A percentile compares a stretch with the other conserved stretches of the same genome.
phyloP scores from a whole-genome alignment of 768 basidiomycete species.

The Hemileccinum impolitum region DNA sequence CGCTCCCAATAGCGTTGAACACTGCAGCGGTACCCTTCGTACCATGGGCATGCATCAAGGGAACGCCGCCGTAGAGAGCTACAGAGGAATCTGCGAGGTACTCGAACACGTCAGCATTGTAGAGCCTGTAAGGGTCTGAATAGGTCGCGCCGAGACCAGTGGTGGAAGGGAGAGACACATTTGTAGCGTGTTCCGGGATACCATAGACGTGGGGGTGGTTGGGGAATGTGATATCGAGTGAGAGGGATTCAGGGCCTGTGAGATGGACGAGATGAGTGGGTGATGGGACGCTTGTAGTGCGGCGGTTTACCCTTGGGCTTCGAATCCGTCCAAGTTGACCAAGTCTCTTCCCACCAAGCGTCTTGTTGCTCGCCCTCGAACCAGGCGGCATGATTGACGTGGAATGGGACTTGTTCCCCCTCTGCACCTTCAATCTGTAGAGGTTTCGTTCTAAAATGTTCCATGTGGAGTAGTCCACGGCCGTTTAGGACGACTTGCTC shows the following conservation, averaged over 20 bases:
- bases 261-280: slow-evolving; percentile 5
- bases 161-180: slow-evolving; percentile 85
- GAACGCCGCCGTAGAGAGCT: slow-evolving; percentile 89
- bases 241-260: slow-evolving; percentile 92
- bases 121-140: slow-evolving; percentile 90
- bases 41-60: slow-evolving; percentile 91
- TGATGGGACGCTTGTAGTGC: neutral
- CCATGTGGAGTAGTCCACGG: slow-evolving; percentile 91
- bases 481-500: slow-evolving; percentile 90
- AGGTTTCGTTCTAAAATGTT: slow-evolving; percentile 83
- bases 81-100: slow-evolving; percentile 78
- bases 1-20: slow-evolving; percentile 83
- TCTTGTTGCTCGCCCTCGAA: slow-evolving; percentile 87
- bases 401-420: slow-evolving; percentile 51
- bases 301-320: slow-evolving; percentile 84
- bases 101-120: slow-evolving; percentile 95
- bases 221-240: slow-evolving; percentile 91
- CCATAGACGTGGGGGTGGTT: slow-evolving; percentile 90
- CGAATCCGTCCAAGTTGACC: slow-evolving; percentile 81
- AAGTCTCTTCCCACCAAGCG: slow-evolving; percentile 88
- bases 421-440: slow-evolving; percentile 38
- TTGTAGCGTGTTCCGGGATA: slow-evolving; percentile 94
- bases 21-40: slow-evolving; percentile 84
- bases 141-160: slow-evolving; percentile 73
- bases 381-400: slow-evolving; percentile 62